Conservation (phyloP, 1,284 basidiomycete species). For the Malassezia vespertilionis region DNA sequence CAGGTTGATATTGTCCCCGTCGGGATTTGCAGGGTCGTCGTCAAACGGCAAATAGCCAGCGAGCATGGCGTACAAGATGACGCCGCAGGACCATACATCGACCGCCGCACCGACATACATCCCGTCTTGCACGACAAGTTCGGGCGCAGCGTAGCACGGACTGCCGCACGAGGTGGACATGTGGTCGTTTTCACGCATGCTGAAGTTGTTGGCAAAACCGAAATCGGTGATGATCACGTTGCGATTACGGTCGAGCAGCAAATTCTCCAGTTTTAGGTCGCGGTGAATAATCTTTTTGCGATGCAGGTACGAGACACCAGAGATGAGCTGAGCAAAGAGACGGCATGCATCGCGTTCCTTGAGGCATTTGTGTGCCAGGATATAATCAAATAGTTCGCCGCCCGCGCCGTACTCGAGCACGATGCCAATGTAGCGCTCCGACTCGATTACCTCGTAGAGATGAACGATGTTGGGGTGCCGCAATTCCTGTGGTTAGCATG, state of each 20-base stretch:
- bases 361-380: conserved; percentile 92
- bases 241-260: conserved; percentile 87
- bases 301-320: conserved; percentile 97
- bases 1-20: conserved; percentile 99
- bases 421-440: conserved; percentile 98
- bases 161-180: conserved; percentile 98
- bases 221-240: conserved; percentile 99
- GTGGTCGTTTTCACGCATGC: conserved; percentile 65
- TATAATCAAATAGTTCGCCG: conserved; percentile 97
- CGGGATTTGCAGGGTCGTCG: conserved; percentile 95
- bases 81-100: conserved; percentile 98
- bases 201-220: conserved; percentile 95
- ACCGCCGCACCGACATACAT: conserved; percentile 96
- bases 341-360: conserved; percentile 88
- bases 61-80: conserved; percentile 98
- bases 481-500: conserved; percentile 56
- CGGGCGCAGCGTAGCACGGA: conserved; percentile 96
- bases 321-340: conserved; percentile 95
- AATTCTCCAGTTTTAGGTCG: conserved; percentile 96
- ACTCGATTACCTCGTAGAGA: conserved; percentile 96
- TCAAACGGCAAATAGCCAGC: conserved; percentile 99
- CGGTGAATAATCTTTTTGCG: conserved; percentile 98
- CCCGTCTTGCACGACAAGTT: conserved; percentile 96
- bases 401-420: conserved; percentile 95
- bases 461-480: conserved; percentile 98